Evolutionary conservation across 2,329 filamentous ascomycete genomes (phyloP), one percentile per base, ranked within the genome.

Genomic region (Claviceps cyperi): DNA sequence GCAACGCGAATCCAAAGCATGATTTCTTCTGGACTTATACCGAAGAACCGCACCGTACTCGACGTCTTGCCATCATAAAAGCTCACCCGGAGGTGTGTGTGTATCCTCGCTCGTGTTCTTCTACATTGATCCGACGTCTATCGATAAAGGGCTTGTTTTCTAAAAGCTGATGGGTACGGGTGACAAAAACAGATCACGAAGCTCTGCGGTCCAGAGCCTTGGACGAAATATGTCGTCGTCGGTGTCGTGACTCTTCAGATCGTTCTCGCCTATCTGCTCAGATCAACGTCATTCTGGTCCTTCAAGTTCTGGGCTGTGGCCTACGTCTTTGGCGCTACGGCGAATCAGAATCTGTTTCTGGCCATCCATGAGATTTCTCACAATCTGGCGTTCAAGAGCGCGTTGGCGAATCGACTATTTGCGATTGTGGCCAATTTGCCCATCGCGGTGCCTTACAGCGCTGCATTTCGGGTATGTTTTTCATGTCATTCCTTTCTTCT

Each of bases 341-440:
- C 91, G 50, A 98, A 97, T 74, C 92, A 98, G 74, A 98, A 98
- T 68, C 79, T 97, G 47, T 98, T 98, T 73, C 81, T 98, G 41
- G 89, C 92, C 52, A 98, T 98, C 62, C 92, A 98, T 71, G 92
- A 98, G 70, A 97, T 98, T 66, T 94, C 88, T 15, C 92, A 98
- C 71, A 98, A 98, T 65, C 75, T 98, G 55, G 92, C 91, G 37
- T 97, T 97, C 75, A 81, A 80, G 57, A 90, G 81, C 24, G 77
- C 86, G 1, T 65, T 82, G 41, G 83, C 81, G 53, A 98, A 98
- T 69, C 77, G 92, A 19, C 64, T 95, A 48, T 76, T 97, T 56
- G 92, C 92, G 56, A 86, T 98, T 53, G 80, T 96, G 64, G 92
- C 92, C 54, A 98, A 98, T 67, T 72, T 98, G 45, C 92, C 92